Percentiles rank a stretch among this genome's conserved stretches.
Evolutionary conservation across 2,329 filamentous ascomycete genomes (phyloP).

Genomic region (Colletotrichum tropicicola): DNA sequence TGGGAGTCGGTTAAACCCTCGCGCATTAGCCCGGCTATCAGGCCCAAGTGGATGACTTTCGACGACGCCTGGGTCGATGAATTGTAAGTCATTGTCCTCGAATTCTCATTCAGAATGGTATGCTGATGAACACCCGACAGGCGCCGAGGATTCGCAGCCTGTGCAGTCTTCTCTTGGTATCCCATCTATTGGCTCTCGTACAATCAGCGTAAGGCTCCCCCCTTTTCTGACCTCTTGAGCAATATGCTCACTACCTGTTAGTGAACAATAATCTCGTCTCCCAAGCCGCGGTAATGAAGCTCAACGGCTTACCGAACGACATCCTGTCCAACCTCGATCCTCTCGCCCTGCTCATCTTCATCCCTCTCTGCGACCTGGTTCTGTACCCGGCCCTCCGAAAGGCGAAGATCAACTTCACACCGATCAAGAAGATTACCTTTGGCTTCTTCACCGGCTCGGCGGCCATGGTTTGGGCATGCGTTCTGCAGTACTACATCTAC

Average conservation of each 20-base stretch:
- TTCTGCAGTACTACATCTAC: conserved; percentile 71
- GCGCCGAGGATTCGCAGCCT: conserved; percentile 72
- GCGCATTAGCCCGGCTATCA: conserved; percentile 59
- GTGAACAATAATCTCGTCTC: conserved; percentile 68
- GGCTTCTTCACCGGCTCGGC: conserved; percentile 73
- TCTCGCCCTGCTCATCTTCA: conserved; percentile 85
- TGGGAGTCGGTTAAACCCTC: conserved; percentile 78
- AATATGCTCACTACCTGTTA: conserved; percentile 35
- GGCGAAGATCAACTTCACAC: conserved; percentile 72
- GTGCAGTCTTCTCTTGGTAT: conserved; percentile 75
- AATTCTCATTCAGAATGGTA: background rate
- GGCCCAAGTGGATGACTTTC: conserved; percentile 78
- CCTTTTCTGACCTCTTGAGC: background rate
- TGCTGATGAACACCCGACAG: background rate
- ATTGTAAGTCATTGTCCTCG: conserved; percentile 45
- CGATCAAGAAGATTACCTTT: conserved; percentile 78
- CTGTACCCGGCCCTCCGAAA: conserved; percentile 75
- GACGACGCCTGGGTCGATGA: conserved; percentile 85
- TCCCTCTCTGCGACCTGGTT: conserved; percentile 72
- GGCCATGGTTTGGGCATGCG: conserved; percentile 65
- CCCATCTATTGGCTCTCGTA: conserved; percentile 68
- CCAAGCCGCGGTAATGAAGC: conserved; percentile 72
- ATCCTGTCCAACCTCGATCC: conserved; percentile 78
- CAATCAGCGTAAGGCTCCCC: conserved; percentile 46
- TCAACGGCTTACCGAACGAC: conserved; percentile 80